These are phyloP conservation scores for Penicillium salamii DNA, from an alignment of 495 filamentous ascomycete species.

Conservation along the genomic window DNA sequence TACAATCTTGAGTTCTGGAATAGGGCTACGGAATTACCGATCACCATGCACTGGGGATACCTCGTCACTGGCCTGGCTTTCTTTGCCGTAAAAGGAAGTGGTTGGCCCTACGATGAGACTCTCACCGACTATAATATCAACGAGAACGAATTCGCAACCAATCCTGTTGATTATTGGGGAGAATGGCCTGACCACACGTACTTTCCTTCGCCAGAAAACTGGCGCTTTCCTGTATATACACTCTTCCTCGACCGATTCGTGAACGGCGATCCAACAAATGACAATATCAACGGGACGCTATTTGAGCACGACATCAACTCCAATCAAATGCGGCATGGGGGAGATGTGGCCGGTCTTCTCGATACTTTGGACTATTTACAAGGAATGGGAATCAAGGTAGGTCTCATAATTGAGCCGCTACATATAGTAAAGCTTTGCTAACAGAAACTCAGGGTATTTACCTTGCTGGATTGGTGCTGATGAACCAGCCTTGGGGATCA, in stretches of 20 bases:
- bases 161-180: conserved; percentile 61
- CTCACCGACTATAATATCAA: conserved; percentile 61
- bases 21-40: conserved; percentile 7
- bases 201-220: conserved; percentile 59
- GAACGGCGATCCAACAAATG: conserved; percentile 70
- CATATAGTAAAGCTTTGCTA: not conserved
- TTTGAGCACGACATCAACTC: conserved; percentile 68
- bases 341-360: conserved; percentile 62
- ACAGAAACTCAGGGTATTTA: conserved; percentile 56
- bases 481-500: conserved; percentile 70
- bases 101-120: conserved; percentile 54
- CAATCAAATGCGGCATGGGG: conserved; percentile 73
- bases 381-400: conserved; percentile 70
- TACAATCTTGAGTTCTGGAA: not conserved
- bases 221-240: conserved; percentile 72
- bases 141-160: conserved; percentile 53
- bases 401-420: not conserved
- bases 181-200: conserved; percentile 57
- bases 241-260: conserved; percentile 69
- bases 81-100: conserved; percentile 24
- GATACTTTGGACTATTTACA: conserved; percentile 72
- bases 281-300: conserved; percentile 64
- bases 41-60: conserved; percentile 37
- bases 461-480: conserved; percentile 63
- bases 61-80: conserved; percentile 26